Evolutionary conservation across 2,329 filamentous ascomycete genomes (phyloP).

Genomic region (Fusarium musae): DNA sequence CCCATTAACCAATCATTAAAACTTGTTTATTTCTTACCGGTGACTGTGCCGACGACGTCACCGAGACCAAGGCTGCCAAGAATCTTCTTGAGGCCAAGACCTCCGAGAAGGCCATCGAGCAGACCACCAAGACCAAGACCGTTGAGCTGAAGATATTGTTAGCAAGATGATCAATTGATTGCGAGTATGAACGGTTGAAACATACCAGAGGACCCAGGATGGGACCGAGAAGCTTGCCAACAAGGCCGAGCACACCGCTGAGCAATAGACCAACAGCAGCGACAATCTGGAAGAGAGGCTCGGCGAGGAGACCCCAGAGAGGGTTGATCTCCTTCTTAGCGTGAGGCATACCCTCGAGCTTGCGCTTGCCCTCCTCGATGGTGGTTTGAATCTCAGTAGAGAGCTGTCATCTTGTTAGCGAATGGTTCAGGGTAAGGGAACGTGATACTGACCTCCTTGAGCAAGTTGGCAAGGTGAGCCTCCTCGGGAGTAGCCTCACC

Average conservation of each 20-base stretch:
- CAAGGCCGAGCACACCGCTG: slow-evolving; percentile 83
- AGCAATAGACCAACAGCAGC: slow-evolving; percentile 87
- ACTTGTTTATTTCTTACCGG: slow-evolving; percentile 46
- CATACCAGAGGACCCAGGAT: slow-evolving; percentile 31
- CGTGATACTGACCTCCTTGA: slow-evolving; percentile 73
- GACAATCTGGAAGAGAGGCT: slow-evolving; percentile 92
- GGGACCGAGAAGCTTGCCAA: slow-evolving; percentile 73
- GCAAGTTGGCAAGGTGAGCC: slow-evolving; percentile 81
- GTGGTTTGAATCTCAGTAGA: slow-evolving; percentile 83
- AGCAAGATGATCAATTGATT: slow-evolving; percentile 14
- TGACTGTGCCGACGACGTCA: slow-evolving; percentile 54
- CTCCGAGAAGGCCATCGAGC: slow-evolving; percentile 81
- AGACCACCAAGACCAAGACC: slow-evolving; percentile 85
- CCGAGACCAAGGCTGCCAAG: slow-evolving; percentile 78
- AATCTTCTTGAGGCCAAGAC: slow-evolving; percentile 79
- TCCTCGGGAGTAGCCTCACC: slow-evolving; percentile 78
- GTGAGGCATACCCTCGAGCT: slow-evolving; percentile 90
- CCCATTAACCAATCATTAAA: slow-evolving; percentile 4
- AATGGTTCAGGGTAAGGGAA: background rate
- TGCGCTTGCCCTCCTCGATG: slow-evolving; percentile 89
- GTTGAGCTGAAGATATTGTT: slow-evolving; percentile 61
- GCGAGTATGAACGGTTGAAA: background rate
- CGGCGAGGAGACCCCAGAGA: slow-evolving; percentile 82
- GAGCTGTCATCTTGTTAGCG: slow-evolving; percentile 58
- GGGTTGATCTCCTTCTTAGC: slow-evolving; percentile 96